phyloP scores from a whole-genome alignment of 2,329 filamentous ascomycete genomes.

The Fusarium vanettenii region DNA sequence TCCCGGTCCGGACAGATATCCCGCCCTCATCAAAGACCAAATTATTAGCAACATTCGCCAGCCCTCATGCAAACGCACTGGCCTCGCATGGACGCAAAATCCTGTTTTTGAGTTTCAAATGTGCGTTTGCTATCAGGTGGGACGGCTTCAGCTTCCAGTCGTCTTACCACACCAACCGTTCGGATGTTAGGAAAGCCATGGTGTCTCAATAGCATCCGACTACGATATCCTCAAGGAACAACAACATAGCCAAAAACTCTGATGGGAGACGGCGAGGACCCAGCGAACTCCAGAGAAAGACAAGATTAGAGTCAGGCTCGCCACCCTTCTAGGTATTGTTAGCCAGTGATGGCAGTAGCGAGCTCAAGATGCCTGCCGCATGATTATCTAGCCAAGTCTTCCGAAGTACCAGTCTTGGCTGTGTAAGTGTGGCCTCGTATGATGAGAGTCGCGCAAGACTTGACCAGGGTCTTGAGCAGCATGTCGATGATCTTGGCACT shows the following conservation, averaged over 20 bases:
- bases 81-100: not conserved
- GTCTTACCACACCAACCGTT: not conserved
- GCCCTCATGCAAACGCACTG: not conserved
- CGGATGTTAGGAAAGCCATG: not conserved
- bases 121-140: not conserved
- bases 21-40: not conserved
- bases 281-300: not conserved
- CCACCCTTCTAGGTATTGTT: not conserved
- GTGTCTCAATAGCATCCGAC: not conserved
- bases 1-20: not conserved
- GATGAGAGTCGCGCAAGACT: not conserved
- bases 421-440: not conserved
- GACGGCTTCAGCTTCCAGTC: not conserved
- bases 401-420: constrained; percentile 5
- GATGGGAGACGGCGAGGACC: not conserved
- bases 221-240: not conserved
- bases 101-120: not conserved
- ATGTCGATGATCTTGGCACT: not conserved
- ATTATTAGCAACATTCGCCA: not conserved
- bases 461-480: not conserved
- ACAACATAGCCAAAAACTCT: not conserved
- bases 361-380: not conserved
- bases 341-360: not conserved
- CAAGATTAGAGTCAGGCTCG: not conserved
- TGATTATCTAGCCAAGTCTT: constrained; percentile 2